phyloP scores from a whole-genome alignment of 176 grass and related monocot genomes.

The Tuctoria greenei region DNA sequence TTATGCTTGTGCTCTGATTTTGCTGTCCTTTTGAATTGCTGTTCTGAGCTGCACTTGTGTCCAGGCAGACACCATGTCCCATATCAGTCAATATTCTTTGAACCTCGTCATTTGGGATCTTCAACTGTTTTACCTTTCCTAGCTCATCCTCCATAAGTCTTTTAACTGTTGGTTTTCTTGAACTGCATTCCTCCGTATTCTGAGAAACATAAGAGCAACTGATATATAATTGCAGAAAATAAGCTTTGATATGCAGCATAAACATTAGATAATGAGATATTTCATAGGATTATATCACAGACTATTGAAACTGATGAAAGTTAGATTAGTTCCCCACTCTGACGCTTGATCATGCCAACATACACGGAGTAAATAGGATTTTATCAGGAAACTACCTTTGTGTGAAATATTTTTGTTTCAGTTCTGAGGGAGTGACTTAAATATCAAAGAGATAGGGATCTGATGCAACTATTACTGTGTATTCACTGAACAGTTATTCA shows the following conservation, averaged over 20 bases:
- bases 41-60: constrained; percentile 32
- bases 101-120: constrained; percentile 68
- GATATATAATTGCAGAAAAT: constrained; percentile 9
- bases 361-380: background rate
- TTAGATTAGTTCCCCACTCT: background rate
- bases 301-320: constrained; percentile 13
- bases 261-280: background rate
- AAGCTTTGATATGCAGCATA: constrained; percentile 1
- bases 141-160: constrained; percentile 75
- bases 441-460: background rate
- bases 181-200: constrained; percentile 34
- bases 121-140: constrained; percentile 47
- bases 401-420: background rate
- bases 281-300: background rate
- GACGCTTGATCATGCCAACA: constrained; percentile 4
- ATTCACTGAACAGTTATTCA: background rate
- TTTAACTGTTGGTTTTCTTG: constrained; percentile 59
- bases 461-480: background rate
- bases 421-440: background rate
- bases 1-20: constrained; percentile 17
- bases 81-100: constrained; percentile 64
- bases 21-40: constrained; percentile 27
- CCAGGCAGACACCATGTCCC: constrained; percentile 43
- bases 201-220: constrained; percentile 29
- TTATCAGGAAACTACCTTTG: too few relatives aligned